Percentiles rank a stretch among this genome's conserved stretches.
phyloP scores from a whole-genome alignment of 495 filamentous ascomycete genomes.

The Pyrenopolyporus hunteri region DNA sequence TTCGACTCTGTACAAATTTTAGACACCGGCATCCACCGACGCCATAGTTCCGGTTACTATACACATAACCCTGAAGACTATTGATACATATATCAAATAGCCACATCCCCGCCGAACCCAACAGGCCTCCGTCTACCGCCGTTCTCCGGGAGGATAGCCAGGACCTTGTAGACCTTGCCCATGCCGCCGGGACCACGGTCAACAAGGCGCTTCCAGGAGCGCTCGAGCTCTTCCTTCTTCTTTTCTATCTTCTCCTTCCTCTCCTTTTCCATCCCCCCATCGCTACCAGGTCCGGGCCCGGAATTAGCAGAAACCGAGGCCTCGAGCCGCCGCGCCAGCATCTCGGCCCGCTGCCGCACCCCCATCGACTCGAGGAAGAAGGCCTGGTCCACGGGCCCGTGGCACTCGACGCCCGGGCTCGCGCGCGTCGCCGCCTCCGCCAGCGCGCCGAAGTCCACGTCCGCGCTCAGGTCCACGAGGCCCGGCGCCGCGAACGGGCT shows the following conservation, averaged over 20 bases:
- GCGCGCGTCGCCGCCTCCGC: slow-evolving; percentile 79
- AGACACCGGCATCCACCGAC: too few relatives aligned
- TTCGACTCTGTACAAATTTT: neutral
- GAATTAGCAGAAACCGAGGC: too few relatives aligned
- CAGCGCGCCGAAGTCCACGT: slow-evolving; percentile 88
- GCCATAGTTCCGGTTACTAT: neutral
- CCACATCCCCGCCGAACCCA: slow-evolving; percentile 85
- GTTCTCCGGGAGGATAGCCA: slow-evolving; percentile 87
- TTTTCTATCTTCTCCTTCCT: too few relatives aligned
- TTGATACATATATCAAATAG: neutral
- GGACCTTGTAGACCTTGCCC: slow-evolving; percentile 91
- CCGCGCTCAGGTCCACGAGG: slow-evolving; percentile 81
- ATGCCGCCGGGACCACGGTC: slow-evolving; percentile 80
- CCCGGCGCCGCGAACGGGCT: slow-evolving; percentile 80
- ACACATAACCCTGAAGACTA: neutral
- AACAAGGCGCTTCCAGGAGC: slow-evolving; percentile 77
- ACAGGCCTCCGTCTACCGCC: slow-evolving; percentile 76
- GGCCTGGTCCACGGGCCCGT: slow-evolving; percentile 90
- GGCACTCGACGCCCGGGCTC: slow-evolving; percentile 82
- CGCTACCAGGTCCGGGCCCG: too few relatives aligned
- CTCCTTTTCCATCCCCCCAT: too few relatives aligned
- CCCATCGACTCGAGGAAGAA: slow-evolving; percentile 80
- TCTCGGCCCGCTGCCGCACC: slow-evolving; percentile 74
- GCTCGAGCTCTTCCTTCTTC: slow-evolving; percentile 66
- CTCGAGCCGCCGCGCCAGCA: slow-evolving; percentile 59